Conservation (phyloP, 306 rosid genomes). For the Rosa rugosa region DNA sequence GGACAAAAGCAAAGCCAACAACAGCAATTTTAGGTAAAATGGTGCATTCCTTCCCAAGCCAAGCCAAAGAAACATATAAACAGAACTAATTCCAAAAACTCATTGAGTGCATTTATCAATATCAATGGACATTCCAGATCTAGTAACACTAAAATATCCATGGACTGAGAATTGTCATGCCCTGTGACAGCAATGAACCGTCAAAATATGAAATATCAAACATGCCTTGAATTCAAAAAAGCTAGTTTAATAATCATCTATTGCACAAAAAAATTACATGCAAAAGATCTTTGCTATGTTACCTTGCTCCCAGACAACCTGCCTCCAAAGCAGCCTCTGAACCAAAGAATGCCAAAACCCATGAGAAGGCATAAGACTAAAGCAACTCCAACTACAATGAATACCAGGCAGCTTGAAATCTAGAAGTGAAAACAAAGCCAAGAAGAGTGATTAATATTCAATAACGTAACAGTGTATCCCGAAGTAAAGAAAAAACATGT, state of each 20-base stretch:
- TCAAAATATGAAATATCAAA: too few relatives aligned
- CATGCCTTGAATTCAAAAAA: too few relatives aligned
- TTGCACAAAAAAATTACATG: too few relatives aligned
- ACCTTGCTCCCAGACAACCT: constrained; percentile 26
- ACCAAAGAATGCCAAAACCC: constrained; percentile 18
- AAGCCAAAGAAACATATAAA: not conserved
- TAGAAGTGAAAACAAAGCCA: not conserved
- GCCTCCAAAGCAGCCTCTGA: constrained; percentile 11
- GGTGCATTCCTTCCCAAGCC: not conserved
- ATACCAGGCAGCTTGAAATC: constrained; percentile 20
- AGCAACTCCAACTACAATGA: constrained; percentile 9
- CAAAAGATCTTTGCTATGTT: too few relatives aligned
- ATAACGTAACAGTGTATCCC: not conserved
- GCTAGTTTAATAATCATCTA: too few relatives aligned
- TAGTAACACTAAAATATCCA: too few relatives aligned
- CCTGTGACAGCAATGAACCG: too few relatives aligned
- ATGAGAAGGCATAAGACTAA: constrained; percentile 3
- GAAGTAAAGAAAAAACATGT: not conserved
- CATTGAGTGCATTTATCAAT: too few relatives aligned
- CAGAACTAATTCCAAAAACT: not conserved
- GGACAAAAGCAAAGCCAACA: too few relatives aligned
- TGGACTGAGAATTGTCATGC: too few relatives aligned
- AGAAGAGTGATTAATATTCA: not conserved
- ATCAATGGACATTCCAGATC: too few relatives aligned
- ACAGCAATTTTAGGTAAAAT: not conserved